Evolutionary conservation across 2,329 filamentous ascomycete species (phyloP), one percentile per base, ranked within the genome.

Genomic region (Hypomyces perniciosus): DNA sequence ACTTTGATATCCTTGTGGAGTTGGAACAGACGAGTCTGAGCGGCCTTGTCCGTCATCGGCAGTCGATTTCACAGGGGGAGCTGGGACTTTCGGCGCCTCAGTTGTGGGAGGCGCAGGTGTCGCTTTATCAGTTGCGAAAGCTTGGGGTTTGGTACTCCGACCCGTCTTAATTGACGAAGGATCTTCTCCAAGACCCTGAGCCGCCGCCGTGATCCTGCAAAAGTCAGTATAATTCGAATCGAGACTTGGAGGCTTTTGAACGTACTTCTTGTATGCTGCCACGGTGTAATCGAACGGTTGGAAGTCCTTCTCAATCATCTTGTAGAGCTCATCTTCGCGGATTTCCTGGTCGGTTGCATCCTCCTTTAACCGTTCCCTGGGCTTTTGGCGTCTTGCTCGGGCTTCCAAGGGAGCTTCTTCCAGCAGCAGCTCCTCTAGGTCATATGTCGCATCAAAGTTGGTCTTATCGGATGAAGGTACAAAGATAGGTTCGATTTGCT

Each of bases 401-500:
- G 93, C 93, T 69, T 99, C 93, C 5, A 99, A 73, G 1, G 93
- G 93, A 9, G 93, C 93, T 66, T 99, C 93, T 68, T 99, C 93
- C 41, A 99, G 71, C 2, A 99, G 72, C 20, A 99, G 70, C 67
- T 99, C 93, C 65, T 99, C 93, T 46, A 99, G 73, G 68, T 99
- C 93, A 65, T 99, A 97, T 1, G 93, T 99, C 4, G 93, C 93
- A 68, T 99, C 93, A 59, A 99, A 99, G 67, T 99, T 99, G 4
- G 93, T 97, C 78, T 99, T 99, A 44, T 97, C 93, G 50, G 90
- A 91, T 0, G 92, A 96, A 0, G 93, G 93, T 20, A 87, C 81
- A 66, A 99, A 99, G 4, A 97, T 83, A 0, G 93, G 93, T 59
- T 91, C 85, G 41, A 97, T 84, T 63, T 90, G 84, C 66, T 96